phyloP scores from a whole-genome alignment of 306 rosid species.

The Cucumis hystrix region DNA sequence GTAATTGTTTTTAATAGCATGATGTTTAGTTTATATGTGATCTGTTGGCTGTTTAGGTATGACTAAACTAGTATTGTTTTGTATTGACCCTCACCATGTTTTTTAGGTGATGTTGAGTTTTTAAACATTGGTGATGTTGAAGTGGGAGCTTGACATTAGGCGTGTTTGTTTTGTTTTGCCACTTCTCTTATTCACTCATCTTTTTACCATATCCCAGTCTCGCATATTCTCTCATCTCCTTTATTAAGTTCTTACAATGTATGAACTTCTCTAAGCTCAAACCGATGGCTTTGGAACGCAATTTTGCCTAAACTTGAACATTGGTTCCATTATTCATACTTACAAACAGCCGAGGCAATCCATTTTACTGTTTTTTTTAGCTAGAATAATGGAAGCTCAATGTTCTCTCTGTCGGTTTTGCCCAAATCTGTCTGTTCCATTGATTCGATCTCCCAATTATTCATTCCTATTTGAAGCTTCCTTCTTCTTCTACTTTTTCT shows the following conservation, averaged over 20 bases:
- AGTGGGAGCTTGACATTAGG: too few relatives aligned
- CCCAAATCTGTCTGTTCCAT: slow-evolving; percentile 14
- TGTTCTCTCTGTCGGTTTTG: slow-evolving; percentile 20
- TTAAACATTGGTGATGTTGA: too few relatives aligned
- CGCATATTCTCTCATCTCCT: too few relatives aligned
- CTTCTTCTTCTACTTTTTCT: not conserved
- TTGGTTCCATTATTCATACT: not conserved
- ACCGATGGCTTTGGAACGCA: not conserved
- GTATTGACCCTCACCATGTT: too few relatives aligned
- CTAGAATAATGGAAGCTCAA: slow-evolving; percentile 28
- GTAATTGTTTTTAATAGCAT: too few relatives aligned
- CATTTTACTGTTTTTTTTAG: not conserved
- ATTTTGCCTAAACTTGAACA: not conserved
- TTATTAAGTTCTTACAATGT: not conserved
- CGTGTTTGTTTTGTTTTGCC: too few relatives aligned
- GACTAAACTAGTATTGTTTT: too few relatives aligned
- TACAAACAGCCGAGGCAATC: not conserved
- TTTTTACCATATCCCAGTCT: too few relatives aligned
- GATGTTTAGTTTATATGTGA: too few relatives aligned
- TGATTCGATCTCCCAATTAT: slow-evolving; percentile 17
- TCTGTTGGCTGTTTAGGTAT: too few relatives aligned
- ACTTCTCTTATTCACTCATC: too few relatives aligned
- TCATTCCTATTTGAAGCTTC: slow-evolving; percentile 3
- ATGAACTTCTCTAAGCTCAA: not conserved
- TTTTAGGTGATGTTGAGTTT: too few relatives aligned